A percentile compares a stretch with the other conserved stretches of the same genome.
phyloP scores from a whole-genome alignment of 2,329 filamentous ascomycete species.

The Elsinoe batatas region DNA sequence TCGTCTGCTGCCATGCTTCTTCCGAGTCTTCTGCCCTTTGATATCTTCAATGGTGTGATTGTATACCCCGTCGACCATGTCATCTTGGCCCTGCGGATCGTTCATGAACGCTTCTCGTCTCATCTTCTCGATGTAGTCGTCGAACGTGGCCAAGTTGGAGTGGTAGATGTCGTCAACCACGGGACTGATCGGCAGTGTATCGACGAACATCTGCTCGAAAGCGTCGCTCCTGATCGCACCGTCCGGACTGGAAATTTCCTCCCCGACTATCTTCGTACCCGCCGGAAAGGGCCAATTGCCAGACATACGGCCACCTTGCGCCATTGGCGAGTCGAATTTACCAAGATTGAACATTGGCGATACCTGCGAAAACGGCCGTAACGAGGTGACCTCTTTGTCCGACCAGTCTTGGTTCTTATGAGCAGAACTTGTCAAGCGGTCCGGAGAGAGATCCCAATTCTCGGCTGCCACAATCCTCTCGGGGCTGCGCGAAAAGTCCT shows the following conservation, averaged over 20 bases:
- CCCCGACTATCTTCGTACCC: not conserved
- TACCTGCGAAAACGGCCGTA: slow-evolving; percentile 3
- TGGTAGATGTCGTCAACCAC: not conserved
- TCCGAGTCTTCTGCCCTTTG: not conserved
- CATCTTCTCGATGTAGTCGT: slow-evolving; percentile 7
- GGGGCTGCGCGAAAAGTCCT: not conserved
- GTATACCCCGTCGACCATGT: slow-evolving; percentile 9
- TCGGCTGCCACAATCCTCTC: not conserved
- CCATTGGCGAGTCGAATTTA: slow-evolving; percentile 9
- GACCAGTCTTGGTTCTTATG: slow-evolving; percentile 8
- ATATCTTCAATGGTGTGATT: slow-evolving; percentile 7
- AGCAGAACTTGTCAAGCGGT: not conserved
- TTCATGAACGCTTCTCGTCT: not conserved
- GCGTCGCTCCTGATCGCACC: slow-evolving; percentile 22
- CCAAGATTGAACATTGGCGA: not conserved
- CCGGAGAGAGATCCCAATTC: slow-evolving; percentile 1
- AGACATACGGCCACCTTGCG: slow-evolving; percentile 6
- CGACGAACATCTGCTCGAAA: slow-evolving; percentile 27
- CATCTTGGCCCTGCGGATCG: not conserved
- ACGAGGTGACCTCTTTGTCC: slow-evolving; percentile 10
- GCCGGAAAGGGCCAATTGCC: slow-evolving; percentile 15
- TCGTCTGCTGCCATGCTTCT: not conserved
- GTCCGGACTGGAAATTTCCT: slow-evolving; percentile 17
- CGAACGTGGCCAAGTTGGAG: slow-evolving; percentile 7
- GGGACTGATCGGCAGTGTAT: slow-evolving; percentile 21